Percentiles rank a stretch among this genome's conserved stretches.
These are phyloP conservation scores for Phytophthora agathidicida DNA, from an alignment of 352 stramenopile species.

Conservation along the genomic window DNA sequence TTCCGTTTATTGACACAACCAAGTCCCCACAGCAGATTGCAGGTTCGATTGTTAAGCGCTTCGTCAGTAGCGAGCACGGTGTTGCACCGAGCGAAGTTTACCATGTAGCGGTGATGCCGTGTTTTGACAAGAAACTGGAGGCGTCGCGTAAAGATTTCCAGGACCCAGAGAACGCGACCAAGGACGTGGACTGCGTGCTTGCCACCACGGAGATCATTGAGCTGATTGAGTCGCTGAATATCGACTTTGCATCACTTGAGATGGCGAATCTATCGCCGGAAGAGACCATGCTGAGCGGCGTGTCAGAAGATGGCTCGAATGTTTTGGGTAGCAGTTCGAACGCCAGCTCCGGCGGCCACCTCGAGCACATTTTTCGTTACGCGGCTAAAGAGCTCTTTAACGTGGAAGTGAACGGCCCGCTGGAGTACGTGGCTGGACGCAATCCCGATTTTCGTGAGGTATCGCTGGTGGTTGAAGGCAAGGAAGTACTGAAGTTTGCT, in stretches of 20 bases:
- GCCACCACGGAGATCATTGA: constrained; percentile 85
- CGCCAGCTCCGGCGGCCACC: constrained; percentile 85
- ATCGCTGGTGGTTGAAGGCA: constrained; percentile 66
- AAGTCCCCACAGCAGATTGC: constrained; percentile 97
- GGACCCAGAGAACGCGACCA: constrained; percentile 61
- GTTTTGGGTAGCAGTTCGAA: constrained; percentile 72
- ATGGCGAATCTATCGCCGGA: constrained; percentile 66
- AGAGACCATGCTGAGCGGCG: constrained; percentile 73
- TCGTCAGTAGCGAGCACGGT: constrained; percentile 69
- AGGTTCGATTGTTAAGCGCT: constrained; percentile 80
- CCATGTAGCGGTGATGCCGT: constrained; percentile 97
- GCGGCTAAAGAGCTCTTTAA: constrained; percentile 91
- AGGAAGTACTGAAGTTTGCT: constrained; percentile 93
- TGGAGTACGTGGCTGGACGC: constrained; percentile 88
- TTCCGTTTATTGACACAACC: constrained; percentile 95
- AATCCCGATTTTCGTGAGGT: constrained; percentile 92
- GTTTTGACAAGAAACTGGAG: constrained; percentile 99
- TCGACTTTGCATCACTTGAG: constrained; percentile 74
- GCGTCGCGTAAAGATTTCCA: constrained; percentile 93
- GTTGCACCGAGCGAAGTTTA: constrained; percentile 80
- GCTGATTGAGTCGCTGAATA: constrained; percentile 55
- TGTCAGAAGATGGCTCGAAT: constrained; percentile 55
- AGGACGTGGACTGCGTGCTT: constrained; percentile 96
- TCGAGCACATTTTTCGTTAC: constrained; percentile 93
- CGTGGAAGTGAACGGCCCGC: constrained; percentile 77